These are phyloP conservation scores for Alloteropsis semialata DNA, from an alignment of 176 grass and related monocot species.

Conservation along the genomic window DNA sequence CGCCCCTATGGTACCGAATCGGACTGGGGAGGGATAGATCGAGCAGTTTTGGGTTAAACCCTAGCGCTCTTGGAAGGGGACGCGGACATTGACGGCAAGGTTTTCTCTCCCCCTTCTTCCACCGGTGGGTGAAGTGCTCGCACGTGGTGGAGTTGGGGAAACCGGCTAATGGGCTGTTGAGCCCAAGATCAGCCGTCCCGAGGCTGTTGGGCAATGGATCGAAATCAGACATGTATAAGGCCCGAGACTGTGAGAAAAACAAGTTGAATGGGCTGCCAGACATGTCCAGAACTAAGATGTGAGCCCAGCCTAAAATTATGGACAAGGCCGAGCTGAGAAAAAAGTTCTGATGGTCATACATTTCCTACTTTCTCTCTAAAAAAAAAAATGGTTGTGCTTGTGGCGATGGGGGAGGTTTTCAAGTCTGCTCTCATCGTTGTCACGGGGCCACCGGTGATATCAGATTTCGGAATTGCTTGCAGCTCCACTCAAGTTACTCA, in stretches of 20 bases:
- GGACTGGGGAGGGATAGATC: not conserved
- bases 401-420: not conserved
- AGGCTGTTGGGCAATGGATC: not conserved
- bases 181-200: not conserved
- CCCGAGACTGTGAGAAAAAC: too few species aligned
- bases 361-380: too few species aligned
- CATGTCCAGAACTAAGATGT: not conserved
- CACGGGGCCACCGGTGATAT: not conserved
- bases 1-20: not conserved
- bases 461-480: not conserved
- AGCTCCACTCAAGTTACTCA: not conserved
- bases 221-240: too few species aligned
- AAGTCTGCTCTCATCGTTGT: not conserved
- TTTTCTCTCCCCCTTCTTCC: not conserved
- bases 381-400: too few species aligned
- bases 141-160: slow-evolving; percentile 9
- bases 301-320: not conserved
- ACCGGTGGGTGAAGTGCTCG: not conserved
- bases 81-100: slow-evolving; percentile 30
- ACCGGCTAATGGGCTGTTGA: not conserved
- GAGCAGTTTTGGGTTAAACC: slow-evolving; percentile 35
- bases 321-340: not conserved
- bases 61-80: slow-evolving; percentile 28
- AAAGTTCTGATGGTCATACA: too few species aligned
- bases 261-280: not conserved